Conservation (phyloP, 306 rosid species). For the Vigna trinervia region DNA sequence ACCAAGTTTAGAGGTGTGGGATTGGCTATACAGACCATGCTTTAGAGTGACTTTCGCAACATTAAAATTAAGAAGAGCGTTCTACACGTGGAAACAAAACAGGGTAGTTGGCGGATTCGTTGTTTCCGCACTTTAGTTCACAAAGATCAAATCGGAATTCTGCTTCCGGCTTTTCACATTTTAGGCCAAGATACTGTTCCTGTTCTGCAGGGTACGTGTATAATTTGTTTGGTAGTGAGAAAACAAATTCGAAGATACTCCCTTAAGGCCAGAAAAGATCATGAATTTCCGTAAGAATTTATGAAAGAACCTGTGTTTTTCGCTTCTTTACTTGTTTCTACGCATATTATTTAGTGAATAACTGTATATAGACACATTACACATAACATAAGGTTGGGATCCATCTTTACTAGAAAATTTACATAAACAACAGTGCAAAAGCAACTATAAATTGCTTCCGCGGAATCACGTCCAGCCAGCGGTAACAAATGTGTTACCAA, state of each 20-base stretch:
- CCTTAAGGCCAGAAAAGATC: too few relatives aligned
- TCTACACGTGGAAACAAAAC: conserved; percentile 25
- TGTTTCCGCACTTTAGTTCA: not conserved
- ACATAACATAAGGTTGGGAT: not conserved
- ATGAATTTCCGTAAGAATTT: too few relatives aligned
- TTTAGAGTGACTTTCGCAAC: conserved; percentile 36
- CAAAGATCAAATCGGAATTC: conserved; percentile 10
- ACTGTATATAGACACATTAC: not conserved
- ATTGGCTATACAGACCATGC: conserved; percentile 24
- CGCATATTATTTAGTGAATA: conserved; percentile 1
- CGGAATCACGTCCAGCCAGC: not conserved
- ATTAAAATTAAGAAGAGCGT: conserved; percentile 8
- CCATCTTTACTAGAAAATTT: not conserved
- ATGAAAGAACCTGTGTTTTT: not conserved
- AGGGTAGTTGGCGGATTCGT: not conserved
- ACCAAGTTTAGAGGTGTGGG: conserved; percentile 45
- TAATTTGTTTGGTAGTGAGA: not conserved
- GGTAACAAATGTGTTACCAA: conserved; percentile 24
- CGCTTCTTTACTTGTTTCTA: not conserved
- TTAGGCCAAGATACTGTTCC: too few relatives aligned
- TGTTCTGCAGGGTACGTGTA: not conserved
- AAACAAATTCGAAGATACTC: not conserved
- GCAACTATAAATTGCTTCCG: not conserved
- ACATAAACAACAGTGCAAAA: not conserved
- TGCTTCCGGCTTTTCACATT: too few relatives aligned